phyloP scores from a whole-genome alignment of 805 yeast species.

The Hanseniaspora taiwanica region DNA sequence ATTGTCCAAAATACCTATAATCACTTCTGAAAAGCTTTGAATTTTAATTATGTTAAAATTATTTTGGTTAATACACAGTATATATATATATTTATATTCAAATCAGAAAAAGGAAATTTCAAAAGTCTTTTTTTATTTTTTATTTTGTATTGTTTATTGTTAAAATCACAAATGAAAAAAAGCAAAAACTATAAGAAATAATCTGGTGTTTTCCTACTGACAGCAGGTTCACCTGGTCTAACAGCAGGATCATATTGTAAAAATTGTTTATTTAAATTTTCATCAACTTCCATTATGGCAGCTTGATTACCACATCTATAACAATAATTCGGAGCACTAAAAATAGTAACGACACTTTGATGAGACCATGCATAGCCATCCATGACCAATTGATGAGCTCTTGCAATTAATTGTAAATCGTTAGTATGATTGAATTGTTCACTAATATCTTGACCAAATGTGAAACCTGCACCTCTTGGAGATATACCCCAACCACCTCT shows the following conservation, averaged over 20 bases:
- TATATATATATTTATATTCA: too few species aligned
- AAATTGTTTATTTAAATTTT: conserved; percentile 79
- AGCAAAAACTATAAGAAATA: conserved; percentile 54
- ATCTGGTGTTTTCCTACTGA: conserved; percentile 92
- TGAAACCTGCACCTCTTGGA: conserved; percentile 97
- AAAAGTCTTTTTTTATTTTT: too few species aligned
- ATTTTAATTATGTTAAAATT: too few species aligned
- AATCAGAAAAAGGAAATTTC: too few species aligned
- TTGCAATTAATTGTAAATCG: conserved; percentile 70
- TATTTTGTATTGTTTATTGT: too few species aligned
- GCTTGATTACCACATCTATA: conserved; percentile 98
- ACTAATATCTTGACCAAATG: conserved; percentile 90
- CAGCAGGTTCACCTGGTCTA: conserved; percentile 97
- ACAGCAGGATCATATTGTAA: conserved; percentile 93
- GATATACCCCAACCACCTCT: conserved; percentile 97
- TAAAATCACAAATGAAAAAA: too few species aligned
- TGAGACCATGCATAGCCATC: conserved; percentile 94
- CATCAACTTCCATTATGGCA: conserved; percentile 96
- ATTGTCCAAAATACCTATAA: conserved; percentile 29
- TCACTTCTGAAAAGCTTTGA: neutral
- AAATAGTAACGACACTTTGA: conserved; percentile 85
- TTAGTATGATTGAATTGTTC: conserved; percentile 90
- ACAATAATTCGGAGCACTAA: conserved; percentile 92
- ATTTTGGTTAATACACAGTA: too few species aligned
- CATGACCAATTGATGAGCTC: conserved; percentile 97